phyloP scores from a whole-genome alignment of 805 yeast genomes.

The Yarrowia sp. region DNA sequence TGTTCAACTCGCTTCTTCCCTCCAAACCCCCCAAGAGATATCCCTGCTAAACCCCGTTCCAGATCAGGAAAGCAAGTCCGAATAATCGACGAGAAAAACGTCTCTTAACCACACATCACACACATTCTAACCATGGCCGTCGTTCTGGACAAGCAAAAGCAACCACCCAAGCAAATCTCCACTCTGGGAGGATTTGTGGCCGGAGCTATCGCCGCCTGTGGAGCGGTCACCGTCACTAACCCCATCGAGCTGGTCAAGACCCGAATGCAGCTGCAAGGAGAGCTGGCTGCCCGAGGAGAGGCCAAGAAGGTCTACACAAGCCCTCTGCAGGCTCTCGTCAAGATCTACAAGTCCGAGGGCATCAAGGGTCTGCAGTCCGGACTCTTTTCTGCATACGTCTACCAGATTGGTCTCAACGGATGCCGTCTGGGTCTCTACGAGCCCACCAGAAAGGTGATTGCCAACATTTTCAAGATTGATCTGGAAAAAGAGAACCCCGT shows the following conservation, averaged over 20 bases:
- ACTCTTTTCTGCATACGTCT: slow-evolving; percentile 82
- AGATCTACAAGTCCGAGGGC: slow-evolving; percentile 83
- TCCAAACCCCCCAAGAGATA: too few species aligned
- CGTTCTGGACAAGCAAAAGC: not conserved
- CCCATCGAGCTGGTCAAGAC: slow-evolving; percentile 96
- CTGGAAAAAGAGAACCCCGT: slow-evolving; percentile 50
- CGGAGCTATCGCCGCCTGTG: slow-evolving; percentile 95
- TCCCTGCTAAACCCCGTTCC: slow-evolving; percentile 5
- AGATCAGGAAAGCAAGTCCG: slow-evolving; percentile 29
- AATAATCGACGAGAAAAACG: not conserved
- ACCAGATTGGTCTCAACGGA: slow-evolving; percentile 91
- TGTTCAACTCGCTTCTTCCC: not conserved
- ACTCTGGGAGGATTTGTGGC: slow-evolving; percentile 79
- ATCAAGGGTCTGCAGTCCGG: slow-evolving; percentile 89
- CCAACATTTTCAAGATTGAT: slow-evolving; percentile 43
- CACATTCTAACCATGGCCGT: slow-evolving; percentile 21
- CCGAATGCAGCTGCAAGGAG: slow-evolving; percentile 96
- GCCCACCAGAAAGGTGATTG: slow-evolving; percentile 58
- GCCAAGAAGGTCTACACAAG: slow-evolving; percentile 71
- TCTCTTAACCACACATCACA: not conserved
- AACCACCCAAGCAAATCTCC: slow-evolving; percentile 33
- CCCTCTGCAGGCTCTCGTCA: slow-evolving; percentile 80
- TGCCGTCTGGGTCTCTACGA: slow-evolving; percentile 95
- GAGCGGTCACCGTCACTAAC: slow-evolving; percentile 95
- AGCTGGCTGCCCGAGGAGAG: slow-evolving; percentile 62